These are phyloP conservation scores for cucumber (Cucumis sativus) DNA, from an alignment of 306 rosid genomes.

Conservation along the genomic window Cucumber_9930_V3 NC_026657.2:32776501-32777000, in stretches of 20 bases:
- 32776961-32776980: no score
- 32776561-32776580: conserved; percentile 37
- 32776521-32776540: conserved; percentile 83
- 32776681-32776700: conserved; percentile 50
- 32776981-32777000: no score
- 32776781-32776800: conserved; percentile 61
- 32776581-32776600: conserved; percentile 54
- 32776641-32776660: conserved; percentile 53
- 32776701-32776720: conserved; percentile 40
- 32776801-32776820: conserved; percentile 90
- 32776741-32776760: conserved; percentile 62
- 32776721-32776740: conserved; percentile 43
- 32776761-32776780: conserved; percentile 67
- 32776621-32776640: conserved; percentile 91
- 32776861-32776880: conserved; percentile 30
- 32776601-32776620: conserved; percentile 98
- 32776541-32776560: conserved; percentile 29
- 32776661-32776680: conserved; percentile 17
- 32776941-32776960: no score
- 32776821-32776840: conserved; percentile 85
- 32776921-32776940: no score
- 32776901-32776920: background rate
- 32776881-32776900: background rate
- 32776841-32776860: conserved; percentile 87
- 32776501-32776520: conserved; percentile 49